phyloP scores from a whole-genome alignment of 164 flowering plant genomes.

The Chimonanthus salicifolius region DNA sequence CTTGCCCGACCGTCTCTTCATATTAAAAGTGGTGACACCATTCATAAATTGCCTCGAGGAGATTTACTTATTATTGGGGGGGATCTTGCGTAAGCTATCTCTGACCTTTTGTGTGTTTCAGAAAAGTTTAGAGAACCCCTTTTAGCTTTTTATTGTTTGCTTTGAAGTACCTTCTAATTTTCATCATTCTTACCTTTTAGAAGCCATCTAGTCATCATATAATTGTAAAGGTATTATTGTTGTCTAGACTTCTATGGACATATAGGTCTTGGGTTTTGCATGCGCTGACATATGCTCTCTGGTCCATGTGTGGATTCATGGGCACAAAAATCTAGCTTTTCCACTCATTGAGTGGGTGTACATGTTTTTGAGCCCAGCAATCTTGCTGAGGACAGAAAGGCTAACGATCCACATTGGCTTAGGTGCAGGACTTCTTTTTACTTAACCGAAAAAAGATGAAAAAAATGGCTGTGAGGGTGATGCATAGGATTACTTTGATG shows the following conservation, averaged over 20 bases:
- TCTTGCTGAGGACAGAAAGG: not conserved
- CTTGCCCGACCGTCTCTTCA: slow-evolving; percentile 81
- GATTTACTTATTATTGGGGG: slow-evolving; percentile 91
- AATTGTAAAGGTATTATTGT: not conserved
- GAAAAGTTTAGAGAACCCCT: not conserved
- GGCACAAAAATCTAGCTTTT: not conserved
- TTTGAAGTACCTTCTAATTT: not conserved
- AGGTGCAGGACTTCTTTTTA: not conserved
- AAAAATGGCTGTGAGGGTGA: not conserved
- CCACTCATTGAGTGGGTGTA: not conserved
- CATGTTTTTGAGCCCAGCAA: not conserved
- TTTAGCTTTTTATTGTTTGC: not conserved
- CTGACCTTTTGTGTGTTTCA: not conserved
- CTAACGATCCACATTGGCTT: not conserved
- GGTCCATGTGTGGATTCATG: not conserved
- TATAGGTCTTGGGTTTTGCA: not conserved
- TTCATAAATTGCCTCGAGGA: slow-evolving; percentile 57
- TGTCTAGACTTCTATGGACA: not conserved
- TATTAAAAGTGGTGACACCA: slow-evolving; percentile 27
- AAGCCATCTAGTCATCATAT: not conserved
- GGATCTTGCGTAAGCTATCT: slow-evolving; percentile 92
- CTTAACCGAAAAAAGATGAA: too few species aligned
- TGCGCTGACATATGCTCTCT: not conserved
- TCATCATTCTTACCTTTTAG: not conserved
- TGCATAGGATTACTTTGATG: not conserved